Percentiles rank a stretch among this genome's conserved stretches.
phyloP scores from a whole-genome alignment of 2,329 filamentous ascomycete genomes.

The Pezicula radicicola region DNA sequence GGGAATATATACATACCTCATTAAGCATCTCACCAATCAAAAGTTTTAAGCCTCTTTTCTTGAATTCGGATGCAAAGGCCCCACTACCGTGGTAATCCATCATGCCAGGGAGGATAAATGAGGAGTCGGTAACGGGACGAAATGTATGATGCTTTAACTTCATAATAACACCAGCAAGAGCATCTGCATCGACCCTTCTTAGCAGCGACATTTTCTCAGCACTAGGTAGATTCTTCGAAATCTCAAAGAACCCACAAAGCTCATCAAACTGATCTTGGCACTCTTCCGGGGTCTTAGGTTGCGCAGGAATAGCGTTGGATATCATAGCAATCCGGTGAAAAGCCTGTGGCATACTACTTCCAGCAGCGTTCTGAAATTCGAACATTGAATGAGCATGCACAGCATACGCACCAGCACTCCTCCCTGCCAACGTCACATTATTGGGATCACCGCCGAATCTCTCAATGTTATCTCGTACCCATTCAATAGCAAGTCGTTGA shows the following conservation, averaged over 20 bases:
- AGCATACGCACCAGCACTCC: slow-evolving; percentile 41
- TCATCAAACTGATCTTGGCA: slow-evolving; percentile 40
- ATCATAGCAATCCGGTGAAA: slow-evolving; percentile 30
- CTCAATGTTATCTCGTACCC: slow-evolving; percentile 45
- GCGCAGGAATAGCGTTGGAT: slow-evolving; percentile 43
- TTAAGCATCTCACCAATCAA: slow-evolving; percentile 41
- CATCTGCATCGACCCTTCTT: slow-evolving; percentile 26
- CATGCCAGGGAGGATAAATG: slow-evolving; percentile 37
- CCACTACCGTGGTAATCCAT: slow-evolving; percentile 34
- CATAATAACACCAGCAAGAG: slow-evolving; percentile 33
- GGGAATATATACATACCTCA: slow-evolving; percentile 19
- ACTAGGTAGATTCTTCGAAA: slow-evolving; percentile 19
- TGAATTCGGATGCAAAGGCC: slow-evolving; percentile 35
- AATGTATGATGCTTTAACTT: slow-evolving; percentile 42
- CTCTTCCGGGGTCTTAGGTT: slow-evolving; percentile 36
- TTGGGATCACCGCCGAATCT: slow-evolving; percentile 36
- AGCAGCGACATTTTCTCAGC: slow-evolving; percentile 30
- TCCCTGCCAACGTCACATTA: slow-evolving; percentile 42
- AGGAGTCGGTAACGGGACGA: slow-evolving; percentile 38
- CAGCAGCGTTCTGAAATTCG: slow-evolving; percentile 26
- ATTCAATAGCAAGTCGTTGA: slow-evolving; percentile 46
- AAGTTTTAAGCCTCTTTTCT: slow-evolving; percentile 29
- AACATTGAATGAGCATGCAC: slow-evolving; percentile 38
- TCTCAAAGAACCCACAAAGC: slow-evolving; percentile 32
- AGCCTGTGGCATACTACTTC: slow-evolving; percentile 1